Conservation (phyloP, 148 eudicot species). For the Fagopyrum esculentum region DNA sequence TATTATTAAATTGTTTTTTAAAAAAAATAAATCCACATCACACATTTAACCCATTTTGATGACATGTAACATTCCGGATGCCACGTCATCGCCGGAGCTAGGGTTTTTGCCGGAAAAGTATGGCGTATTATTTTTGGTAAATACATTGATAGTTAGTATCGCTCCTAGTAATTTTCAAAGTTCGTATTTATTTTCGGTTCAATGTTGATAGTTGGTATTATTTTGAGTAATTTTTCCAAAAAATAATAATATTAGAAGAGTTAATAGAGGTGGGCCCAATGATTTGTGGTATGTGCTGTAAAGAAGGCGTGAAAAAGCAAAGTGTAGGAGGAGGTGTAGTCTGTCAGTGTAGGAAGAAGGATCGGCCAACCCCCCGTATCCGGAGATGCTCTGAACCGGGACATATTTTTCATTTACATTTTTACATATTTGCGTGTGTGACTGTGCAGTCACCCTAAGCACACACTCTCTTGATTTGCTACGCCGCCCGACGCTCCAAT, state of each 20-base stretch:
- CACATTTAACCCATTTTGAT: too few relatives aligned
- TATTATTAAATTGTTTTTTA: too few relatives aligned
- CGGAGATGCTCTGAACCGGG: background rate
- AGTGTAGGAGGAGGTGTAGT: background rate
- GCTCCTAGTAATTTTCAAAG: too few relatives aligned
- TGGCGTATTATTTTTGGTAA: too few relatives aligned
- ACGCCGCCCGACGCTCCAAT: background rate
- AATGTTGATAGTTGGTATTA: too few relatives aligned
- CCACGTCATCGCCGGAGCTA: too few relatives aligned
- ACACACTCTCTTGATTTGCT: background rate
- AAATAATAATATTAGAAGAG: background rate
- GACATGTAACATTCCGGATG: too few relatives aligned
- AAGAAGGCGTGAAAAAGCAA: background rate
- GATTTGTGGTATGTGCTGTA: constrained; percentile 3
- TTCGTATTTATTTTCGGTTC: too few relatives aligned
- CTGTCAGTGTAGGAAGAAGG: background rate
- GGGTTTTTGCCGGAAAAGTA: too few relatives aligned
- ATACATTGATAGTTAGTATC: too few relatives aligned
- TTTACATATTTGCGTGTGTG: background rate
- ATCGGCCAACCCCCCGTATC: background rate
- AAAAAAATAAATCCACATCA: too few relatives aligned
- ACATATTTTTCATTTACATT: background rate
- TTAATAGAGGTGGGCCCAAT: background rate
- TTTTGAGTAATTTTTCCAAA: too few relatives aligned
- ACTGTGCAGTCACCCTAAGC: background rate